phyloP scores from a whole-genome alignment of 768 basidiomycete genomes.

The Dentipellis fragilis region DNA sequence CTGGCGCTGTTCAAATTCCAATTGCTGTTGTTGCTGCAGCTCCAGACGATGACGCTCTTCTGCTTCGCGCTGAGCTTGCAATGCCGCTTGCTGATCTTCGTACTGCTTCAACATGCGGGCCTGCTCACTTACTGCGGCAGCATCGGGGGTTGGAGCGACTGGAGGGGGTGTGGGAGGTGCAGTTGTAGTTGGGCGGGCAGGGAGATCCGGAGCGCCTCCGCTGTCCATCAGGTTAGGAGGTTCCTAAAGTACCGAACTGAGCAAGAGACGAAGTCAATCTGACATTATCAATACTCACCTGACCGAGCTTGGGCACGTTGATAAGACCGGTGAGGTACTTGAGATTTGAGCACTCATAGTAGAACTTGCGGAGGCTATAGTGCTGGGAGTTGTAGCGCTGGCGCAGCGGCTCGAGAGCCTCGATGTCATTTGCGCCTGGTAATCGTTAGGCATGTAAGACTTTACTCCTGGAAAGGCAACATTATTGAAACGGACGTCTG shows the following conservation, averaged over 20 bases:
- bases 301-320: conserved; percentile 95
- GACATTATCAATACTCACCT: conserved; percentile 35
- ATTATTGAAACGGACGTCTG: conserved; percentile 46
- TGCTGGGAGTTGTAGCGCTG: conserved; percentile 88
- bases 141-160: conserved; percentile 58
- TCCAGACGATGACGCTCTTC: conserved; percentile 79
- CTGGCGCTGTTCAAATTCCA: conserved; percentile 87
- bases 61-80: conserved; percentile 70
- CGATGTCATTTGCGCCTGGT: conserved; percentile 79
- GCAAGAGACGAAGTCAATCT: neutral
- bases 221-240: conserved; percentile 89
- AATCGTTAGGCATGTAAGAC: conserved; percentile 1
- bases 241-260: conserved; percentile 44
- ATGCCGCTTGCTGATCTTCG: conserved; percentile 86
- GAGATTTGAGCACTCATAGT: conserved; percentile 98
- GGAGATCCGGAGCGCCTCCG: conserved; percentile 78
- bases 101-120: conserved; percentile 92
- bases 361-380: conserved; percentile 89
- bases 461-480: neutral
- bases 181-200: conserved; percentile 59
- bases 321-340: conserved; percentile 96
- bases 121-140: conserved; percentile 77
- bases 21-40: conserved; percentile 66
- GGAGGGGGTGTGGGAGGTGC: conserved; percentile 53
- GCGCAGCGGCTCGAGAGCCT: conserved; percentile 82